Base-by-base conservation (phyloP, 2,329 filamentous ascomycete species). In the Chaetothyriales sp. region DNA sequence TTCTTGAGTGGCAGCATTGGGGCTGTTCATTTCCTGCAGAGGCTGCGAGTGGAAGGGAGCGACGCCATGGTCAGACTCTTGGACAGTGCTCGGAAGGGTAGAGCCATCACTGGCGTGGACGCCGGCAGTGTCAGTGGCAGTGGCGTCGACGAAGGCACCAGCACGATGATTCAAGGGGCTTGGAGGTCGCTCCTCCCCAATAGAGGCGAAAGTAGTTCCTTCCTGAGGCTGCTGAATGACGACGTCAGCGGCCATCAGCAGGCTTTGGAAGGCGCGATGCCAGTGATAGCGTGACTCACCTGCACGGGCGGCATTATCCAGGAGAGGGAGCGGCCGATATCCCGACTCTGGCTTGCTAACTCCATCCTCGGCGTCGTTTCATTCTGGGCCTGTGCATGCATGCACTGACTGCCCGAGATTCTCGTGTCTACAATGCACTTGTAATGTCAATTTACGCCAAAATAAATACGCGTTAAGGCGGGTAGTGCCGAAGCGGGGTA, bases 1-100 rank as follows among this genome's bases (percentile, higher is more conserved):
- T 15, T 66, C 64, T 57, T 72, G 69, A 8, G 70, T 72, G 53
- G 70, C 68, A 19, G 60, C 61, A n/a, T 65, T 63, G 25, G 60
- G 61, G 19, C 62, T 62, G 36, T 59, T 61, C 65, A 69, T 69
- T 46, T 62, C 65, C 47, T 51, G 49, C 20, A 25, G 25, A 32
- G 19, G 36, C 18, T 46, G 39, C 52, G 44, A 45, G 47, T 15
- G 43, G 48, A 18, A 48, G 36, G 32, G 53, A 26, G 47, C 44
- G 44, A 32, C 28, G 28, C 25, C 48, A 32, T 44, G 51, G 50
- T 46, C 39, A 50, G 18, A 52, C 51, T 58, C 58, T 7, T 60
- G 51, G 4, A 59, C 44, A 18, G 52, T 55, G 47, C 54, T 54
- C 46, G 49, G 46, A 45, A 54, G 52, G 49, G 63, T 53, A 28